phyloP scores from a whole-genome alignment of 192 early-diverging fungal species.

The Backusella liffmaniae region DNA sequence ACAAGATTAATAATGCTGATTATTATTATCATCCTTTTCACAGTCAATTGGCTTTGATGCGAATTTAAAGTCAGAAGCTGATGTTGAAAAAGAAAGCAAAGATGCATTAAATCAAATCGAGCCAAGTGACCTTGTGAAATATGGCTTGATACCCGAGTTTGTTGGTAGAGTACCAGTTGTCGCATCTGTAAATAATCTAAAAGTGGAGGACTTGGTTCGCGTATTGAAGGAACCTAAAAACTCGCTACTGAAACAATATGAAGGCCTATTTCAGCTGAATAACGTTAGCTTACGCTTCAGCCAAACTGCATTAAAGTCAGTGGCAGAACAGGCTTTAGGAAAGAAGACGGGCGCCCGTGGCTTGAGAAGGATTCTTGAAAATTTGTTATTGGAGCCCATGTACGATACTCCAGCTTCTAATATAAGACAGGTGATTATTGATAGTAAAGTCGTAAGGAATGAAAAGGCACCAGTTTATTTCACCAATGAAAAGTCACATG shows the following conservation, averaged over 20 bases:
- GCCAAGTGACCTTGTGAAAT: slow-evolving; percentile 73
- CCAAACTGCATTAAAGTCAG: slow-evolving; percentile 58
- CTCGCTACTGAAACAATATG: slow-evolving; percentile 79
- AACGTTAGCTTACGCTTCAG: slow-evolving; percentile 69
- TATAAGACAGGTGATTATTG: slow-evolving; percentile 71
- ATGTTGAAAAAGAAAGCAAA: slow-evolving; percentile 18
- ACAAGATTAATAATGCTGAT: neutral
- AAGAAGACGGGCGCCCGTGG: slow-evolving; percentile 90
- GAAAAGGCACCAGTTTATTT: slow-evolving; percentile 67
- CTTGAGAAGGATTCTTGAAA: slow-evolving; percentile 79
- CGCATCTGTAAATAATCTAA: slow-evolving; percentile 71
- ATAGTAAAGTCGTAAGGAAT: slow-evolving; percentile 61
- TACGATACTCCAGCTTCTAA: slow-evolving; percentile 78
- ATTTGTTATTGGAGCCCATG: slow-evolving; percentile 67
- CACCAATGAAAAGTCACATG: slow-evolving; percentile 36
- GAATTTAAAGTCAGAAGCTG: slow-evolving; percentile 13
- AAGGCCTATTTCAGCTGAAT: slow-evolving; percentile 67
- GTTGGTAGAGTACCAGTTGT: slow-evolving; percentile 82
- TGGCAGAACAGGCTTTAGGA: slow-evolving; percentile 74
- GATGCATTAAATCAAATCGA: slow-evolving; percentile 30
- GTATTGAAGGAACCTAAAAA: slow-evolving; percentile 84
- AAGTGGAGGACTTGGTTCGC: slow-evolving; percentile 66
- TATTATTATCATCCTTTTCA: no score
- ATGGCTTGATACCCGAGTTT: slow-evolving; percentile 88
- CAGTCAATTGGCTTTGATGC: slow-evolving; percentile 80